Percentiles rank a stretch among this genome's conserved stretches.
These are phyloP conservation scores for Calamus simplicifolius DNA, from an alignment of 176 grass and related monocot genomes.

Conservation along the genomic window DNA sequence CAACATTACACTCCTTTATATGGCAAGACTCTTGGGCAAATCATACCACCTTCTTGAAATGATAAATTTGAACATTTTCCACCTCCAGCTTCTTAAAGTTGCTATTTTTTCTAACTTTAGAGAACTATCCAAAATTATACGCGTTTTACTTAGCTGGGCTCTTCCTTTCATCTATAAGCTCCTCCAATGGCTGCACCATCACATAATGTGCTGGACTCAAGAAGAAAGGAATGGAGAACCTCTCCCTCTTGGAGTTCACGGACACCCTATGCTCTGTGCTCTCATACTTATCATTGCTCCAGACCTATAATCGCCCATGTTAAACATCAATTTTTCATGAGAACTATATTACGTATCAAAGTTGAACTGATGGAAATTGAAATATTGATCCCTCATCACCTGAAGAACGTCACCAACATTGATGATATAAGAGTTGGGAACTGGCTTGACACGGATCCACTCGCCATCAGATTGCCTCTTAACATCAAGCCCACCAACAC, in stretches of 20 bases:
- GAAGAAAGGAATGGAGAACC: conserved; percentile 68
- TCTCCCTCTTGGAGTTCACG: conserved; percentile 42
- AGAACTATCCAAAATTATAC: conserved; percentile 58
- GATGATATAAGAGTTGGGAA: conserved; percentile 50
- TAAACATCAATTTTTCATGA: no score
- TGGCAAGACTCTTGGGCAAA: background rate
- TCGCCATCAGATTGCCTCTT: conserved; percentile 52
- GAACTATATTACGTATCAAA: no score
- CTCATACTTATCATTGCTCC: conserved; percentile 88
- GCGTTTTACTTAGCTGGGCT: conserved; percentile 38
- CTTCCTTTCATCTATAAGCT: conserved; percentile 37
- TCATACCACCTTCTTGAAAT: conserved; percentile 48
- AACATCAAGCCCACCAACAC: conserved; percentile 68
- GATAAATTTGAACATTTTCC: conserved; percentile 60
- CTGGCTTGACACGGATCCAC: conserved; percentile 67
- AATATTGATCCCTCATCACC: background rate
- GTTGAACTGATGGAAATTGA: no score
- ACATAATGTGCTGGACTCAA: conserved; percentile 49
- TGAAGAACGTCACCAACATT: conserved; percentile 77
- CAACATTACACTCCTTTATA: no score
- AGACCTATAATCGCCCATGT: conserved; percentile 26
- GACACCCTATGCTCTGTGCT: conserved; percentile 73
- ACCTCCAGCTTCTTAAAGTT: conserved; percentile 62
- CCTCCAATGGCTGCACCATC: conserved; percentile 38
- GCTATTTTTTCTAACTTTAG: conserved; percentile 44